Base-by-base conservation (phyloP, 768 basidiomycete genomes). In the Tulasnella calospora region DNA sequence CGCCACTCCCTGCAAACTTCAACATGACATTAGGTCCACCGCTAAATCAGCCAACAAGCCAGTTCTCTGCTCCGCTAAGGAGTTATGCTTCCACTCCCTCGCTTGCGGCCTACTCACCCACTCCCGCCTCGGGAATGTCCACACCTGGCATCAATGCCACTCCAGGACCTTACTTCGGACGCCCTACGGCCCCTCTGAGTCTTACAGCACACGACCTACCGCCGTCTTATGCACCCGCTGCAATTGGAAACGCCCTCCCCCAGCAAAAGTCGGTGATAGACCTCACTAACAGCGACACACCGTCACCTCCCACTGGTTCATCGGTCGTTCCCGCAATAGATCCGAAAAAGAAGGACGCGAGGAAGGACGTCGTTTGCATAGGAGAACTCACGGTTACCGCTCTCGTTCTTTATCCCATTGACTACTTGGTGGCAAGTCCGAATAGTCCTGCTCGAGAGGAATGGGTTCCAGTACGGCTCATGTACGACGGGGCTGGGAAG, bases 321-420 rank as follows among this genome's bases (percentile, higher is more conserved):
- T 3, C 21, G 1, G 57, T 13, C 36, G 35, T 44, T 13, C 44
- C 76, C 51, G 61, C 23, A 61, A 30, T n/a, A 27, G 44, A 30
- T 44, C 23, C 78, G 17, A 78, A 78, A 74, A 40, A 78, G 51
- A 81, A 74, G 51, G 78, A 80, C 74, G 71, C 44, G 27, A 80
- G 79, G 8, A 79, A 77, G 46, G 79, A 80, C 61, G 79, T 80
- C 21, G 90, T 96, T 74, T 96, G 95, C 83, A 95, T 96, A 71
- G 95, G 95, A 0, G 92, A 93, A 79, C 87, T 96, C 46, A 87
- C 87, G n/a, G 91, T 91, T 27, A 94, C 92, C 23, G 94, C 94
- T 19, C 89, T 96, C 36, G 90, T 96, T 44, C 87, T 95, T n/a
- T 94, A 94, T 83, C 94, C 92, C 10, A 89, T 92, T 23, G 82